A percentile compares a stretch with the other conserved stretches of the same genome.
Conservation (phyloP, 2,329 filamentous ascomycete species). For the Stemphylium beticola region DNA sequence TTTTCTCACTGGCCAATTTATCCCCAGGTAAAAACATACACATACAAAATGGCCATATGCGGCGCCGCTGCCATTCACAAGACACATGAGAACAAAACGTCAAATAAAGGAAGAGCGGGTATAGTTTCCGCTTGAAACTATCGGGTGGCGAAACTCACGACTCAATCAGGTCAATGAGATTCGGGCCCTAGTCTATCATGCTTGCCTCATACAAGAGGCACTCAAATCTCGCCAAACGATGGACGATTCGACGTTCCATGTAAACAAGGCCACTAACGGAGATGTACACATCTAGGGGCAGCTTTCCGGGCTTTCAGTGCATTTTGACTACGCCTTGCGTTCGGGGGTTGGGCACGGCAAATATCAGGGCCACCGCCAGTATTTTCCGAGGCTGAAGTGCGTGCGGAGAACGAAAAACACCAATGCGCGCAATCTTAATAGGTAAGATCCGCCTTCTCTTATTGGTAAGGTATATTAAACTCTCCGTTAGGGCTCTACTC, state of each 20-base stretch:
- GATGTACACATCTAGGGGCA: neutral
- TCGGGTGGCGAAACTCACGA: neutral
- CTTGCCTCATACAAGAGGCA: neutral
- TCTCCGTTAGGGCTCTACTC: neutral
- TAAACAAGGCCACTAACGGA: neutral
- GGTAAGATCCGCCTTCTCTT: neutral
- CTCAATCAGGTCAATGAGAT: neutral
- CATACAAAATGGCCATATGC: no score
- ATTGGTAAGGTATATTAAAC: constrained; percentile 10
- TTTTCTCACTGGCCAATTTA: no score
- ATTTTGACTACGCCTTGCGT: neutral
- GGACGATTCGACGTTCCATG: neutral
- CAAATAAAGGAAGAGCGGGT: no score
- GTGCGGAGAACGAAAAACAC: constrained; percentile 7
- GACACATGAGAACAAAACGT: no score
- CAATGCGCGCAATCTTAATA: constrained; percentile 2
- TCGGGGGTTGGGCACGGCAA: constrained; percentile 4
- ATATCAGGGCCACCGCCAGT: constrained; percentile 1
- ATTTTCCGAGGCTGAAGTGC: constrained; percentile 11
- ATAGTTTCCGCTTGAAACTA: no score
- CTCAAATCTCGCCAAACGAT: neutral
- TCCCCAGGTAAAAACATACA: no score
- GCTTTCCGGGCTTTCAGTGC: neutral
- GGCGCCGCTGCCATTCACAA: no score
- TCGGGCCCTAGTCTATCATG: neutral